Base-by-base conservation (phyloP, 768 basidiomycete species). In the Pleurotus sapidus region DNA sequence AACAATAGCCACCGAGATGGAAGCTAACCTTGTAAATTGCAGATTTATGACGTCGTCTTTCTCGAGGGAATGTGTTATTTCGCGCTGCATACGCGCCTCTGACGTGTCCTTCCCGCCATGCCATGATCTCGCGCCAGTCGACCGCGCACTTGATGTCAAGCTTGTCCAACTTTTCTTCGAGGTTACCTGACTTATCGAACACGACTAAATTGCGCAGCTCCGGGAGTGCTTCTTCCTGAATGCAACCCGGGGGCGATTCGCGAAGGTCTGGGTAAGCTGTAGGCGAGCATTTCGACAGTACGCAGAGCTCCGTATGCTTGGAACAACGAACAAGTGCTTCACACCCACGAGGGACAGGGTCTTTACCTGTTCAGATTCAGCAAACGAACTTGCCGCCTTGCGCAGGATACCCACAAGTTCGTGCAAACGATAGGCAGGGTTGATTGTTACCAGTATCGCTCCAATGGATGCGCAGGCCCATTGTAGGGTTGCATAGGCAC, bases 401-500 rank as follows among this genome's bases (percentile, higher is more conserved):
- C 30, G 9, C 30, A 9, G 30, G 11, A 11, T 9, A 73, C 80
- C 51, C 58, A 90, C 89, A 50, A 93, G 75, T 65, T 94, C 91
- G 34, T 79, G 75, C 5, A 84, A 61, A 24, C 86, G 82, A 66
- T 91, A 93, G 0, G 91, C 89, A 2, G 91, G 92, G 62, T 94
- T 94, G 46, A 93, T 76, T 6, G 91, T 92, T 18, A 89, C 90
- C 37, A 93, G 70, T 55, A 93, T 84, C 11, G 89, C 91, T n/a
- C 91, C 91, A 57, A 92, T 79, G 49, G 82, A 84, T n/a, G 90
- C 89, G 58, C 88, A 89, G 3, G 91, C 91, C 91, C 90, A 93
- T 63, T 94, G 91, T 20, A 93, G 71, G 73, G 82, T 77, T 0
- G 90, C 90, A 67, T 94, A 94, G 15, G 89, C 77, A 64, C 91